phyloP scores from a whole-genome alignment of 2,329 filamentous ascomycete genomes.

The Penicillium italicum region DNA sequence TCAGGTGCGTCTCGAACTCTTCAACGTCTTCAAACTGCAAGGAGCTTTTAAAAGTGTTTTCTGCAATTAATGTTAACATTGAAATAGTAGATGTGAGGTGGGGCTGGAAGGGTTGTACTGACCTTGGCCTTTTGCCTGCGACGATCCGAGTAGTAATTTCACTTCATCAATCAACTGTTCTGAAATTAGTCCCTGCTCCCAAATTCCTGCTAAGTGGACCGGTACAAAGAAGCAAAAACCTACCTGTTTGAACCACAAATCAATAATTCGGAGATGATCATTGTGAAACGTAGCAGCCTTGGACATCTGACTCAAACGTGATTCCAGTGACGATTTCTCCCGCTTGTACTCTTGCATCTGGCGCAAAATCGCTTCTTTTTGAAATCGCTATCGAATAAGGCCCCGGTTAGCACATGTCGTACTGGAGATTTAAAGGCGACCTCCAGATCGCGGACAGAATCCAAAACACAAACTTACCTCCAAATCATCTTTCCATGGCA shows the following conservation, averaged over 20 bases:
- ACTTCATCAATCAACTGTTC: slow-evolving; percentile 47
- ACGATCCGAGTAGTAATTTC: slow-evolving; percentile 39
- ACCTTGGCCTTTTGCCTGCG: slow-evolving; percentile 31
- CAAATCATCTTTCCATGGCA: slow-evolving; percentile 67
- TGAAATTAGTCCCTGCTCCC: slow-evolving; percentile 14
- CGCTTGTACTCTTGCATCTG: slow-evolving; percentile 98
- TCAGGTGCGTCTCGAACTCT: slow-evolving; percentile 73
- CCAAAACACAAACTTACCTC: slow-evolving; percentile 57
- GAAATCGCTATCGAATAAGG: slow-evolving; percentile 62
- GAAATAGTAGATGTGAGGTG: neutral
- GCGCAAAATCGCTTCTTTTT: slow-evolving; percentile 94
- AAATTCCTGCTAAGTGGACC: neutral
- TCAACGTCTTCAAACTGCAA: slow-evolving; percentile 55
- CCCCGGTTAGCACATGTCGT: slow-evolving; percentile 32
- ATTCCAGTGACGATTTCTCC: slow-evolving; percentile 76
- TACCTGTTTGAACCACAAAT: slow-evolving; percentile 94
- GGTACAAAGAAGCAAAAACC: slow-evolving; percentile 29
- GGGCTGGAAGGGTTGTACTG: slow-evolving; percentile 5
- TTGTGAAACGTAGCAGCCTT: slow-evolving; percentile 80
- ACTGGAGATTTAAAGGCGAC: neutral
- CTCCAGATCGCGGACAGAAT: neutral
- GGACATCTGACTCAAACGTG: slow-evolving; percentile 73
- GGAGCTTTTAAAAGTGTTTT: slow-evolving; percentile 48
- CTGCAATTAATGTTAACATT: slow-evolving; percentile 16
- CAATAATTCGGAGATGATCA: slow-evolving; percentile 84